Evolutionary conservation across 352 stramenopile genomes (phyloP), one percentile per base, ranked within the genome.

Genomic region (Globisporangium irregulare): DNA sequence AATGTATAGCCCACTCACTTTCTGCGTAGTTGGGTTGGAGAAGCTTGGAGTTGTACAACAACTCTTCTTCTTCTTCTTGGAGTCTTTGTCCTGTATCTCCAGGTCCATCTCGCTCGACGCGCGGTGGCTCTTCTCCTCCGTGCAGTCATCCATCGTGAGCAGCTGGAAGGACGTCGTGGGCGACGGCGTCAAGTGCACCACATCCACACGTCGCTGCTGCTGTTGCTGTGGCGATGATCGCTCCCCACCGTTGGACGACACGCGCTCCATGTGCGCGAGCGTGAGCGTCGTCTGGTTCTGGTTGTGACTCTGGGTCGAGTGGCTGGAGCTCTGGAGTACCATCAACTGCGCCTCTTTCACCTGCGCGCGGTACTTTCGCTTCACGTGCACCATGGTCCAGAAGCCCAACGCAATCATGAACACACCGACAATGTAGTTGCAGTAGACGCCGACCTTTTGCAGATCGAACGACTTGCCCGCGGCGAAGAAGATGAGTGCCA

Each of bases 401-500:
- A 80, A 38, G 10, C 87, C 87, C 20, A 95, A 51, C 1, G 68
- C 81, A 67, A 95, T 81, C 87, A 93, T 95, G 74, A 93, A 92
- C 36, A 87, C 75, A 14, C 87, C 87, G 15, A 95, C 84, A 56
- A 91, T 68, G 65, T 90, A 83, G 70, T 94, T 89, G 48, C 78
- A 80, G 43, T 91, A 89, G 1, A 73, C 77, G 32, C 82, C 82
- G 29, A 91, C 73, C 2, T 79, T 65, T 18, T 91, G 62, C 15
- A 94, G 73, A 50, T 84, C 71, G 64, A 82, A 68, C 12, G 71
- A 85, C 66, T 74, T 76, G 61, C 74, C 83, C 29, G 68, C 74
- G 10, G 77, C 92, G 79, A 85, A 97, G 79, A 86, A 97, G 70
- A 85, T 86, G 58, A 84, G 73, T 64, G 76, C 94, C 87, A 94